phyloP scores from a whole-genome alignment of 495 filamentous ascomycete genomes.

The Penicillium argentinense region DNA sequence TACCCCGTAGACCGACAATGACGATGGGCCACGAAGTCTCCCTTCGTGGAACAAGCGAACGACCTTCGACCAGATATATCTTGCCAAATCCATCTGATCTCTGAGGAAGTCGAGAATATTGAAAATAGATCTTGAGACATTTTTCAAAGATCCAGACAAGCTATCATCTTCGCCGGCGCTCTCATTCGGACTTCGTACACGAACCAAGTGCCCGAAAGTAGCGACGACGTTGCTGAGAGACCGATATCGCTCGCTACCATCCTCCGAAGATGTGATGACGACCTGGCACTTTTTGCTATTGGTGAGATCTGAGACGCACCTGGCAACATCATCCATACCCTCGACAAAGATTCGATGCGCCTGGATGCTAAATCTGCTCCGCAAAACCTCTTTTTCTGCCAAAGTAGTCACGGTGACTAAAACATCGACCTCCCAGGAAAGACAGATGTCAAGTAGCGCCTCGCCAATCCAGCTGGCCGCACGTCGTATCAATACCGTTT shows the following conservation, averaged over 20 bases:
- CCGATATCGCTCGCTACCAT: not conserved
- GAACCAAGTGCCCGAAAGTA: slow-evolving; percentile 16
- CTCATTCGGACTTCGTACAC: not conserved
- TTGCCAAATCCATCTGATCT: not conserved
- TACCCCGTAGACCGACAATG: slow-evolving; percentile 1
- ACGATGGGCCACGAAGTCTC: slow-evolving; percentile 4
- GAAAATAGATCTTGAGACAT: slow-evolving; percentile 13
- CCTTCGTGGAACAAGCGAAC: slow-evolving; percentile 7
- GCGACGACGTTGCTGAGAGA: slow-evolving; percentile 1
- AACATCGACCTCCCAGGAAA: not conserved
- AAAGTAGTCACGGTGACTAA: slow-evolving; percentile 2
- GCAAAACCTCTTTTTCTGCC: not conserved
- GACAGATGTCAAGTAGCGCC: slow-evolving; percentile 12
- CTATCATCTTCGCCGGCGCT: not conserved
- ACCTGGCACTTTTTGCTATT: slow-evolving; percentile 4
- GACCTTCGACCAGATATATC: slow-evolving; percentile 6
- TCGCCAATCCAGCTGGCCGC: slow-evolving; percentile 11
- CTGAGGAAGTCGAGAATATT: slow-evolving; percentile 15
- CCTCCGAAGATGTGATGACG: not conserved
- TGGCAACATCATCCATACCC: slow-evolving; percentile 3
- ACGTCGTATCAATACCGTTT: slow-evolving; percentile 4
- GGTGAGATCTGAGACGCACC: not conserved
- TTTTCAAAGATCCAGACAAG: not conserved
- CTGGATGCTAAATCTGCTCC: slow-evolving; percentile 1
- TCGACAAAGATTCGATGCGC: not conserved